Evolutionary conservation across 1,284 basidiomycete species (phyloP).

Genomic region (Cryptococcus jaspeensis): DNA sequence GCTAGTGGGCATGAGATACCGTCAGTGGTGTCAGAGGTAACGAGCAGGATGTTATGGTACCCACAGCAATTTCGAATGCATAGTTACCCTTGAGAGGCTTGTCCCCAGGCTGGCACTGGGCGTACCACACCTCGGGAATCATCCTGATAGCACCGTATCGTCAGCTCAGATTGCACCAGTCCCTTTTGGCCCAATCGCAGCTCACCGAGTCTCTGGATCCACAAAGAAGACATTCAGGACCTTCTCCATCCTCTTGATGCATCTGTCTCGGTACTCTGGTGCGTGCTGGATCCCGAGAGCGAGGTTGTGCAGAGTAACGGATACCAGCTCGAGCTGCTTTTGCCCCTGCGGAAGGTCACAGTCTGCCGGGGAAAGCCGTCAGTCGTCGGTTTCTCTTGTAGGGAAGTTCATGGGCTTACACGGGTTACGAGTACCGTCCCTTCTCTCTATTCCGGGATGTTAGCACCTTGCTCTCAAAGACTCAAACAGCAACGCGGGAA

Average conservation of each 20-base stretch:
- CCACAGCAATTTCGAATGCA: constrained; percentile 36
- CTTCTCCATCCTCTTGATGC: constrained; percentile 11
- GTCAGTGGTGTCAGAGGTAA: not conserved
- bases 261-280: constrained; percentile 7
- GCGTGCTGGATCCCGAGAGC: constrained; percentile 19
- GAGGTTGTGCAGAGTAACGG: constrained; percentile 21
- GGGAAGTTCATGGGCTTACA: constrained; percentile 15
- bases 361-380: constrained; percentile 9
- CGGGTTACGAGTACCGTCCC: constrained; percentile 39
- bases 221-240: constrained; percentile 39
- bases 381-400: not conserved
- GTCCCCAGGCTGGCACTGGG: constrained; percentile 31
- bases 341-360: constrained; percentile 32
- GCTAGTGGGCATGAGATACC: constrained; percentile 15
- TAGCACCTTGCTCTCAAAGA: not conserved
- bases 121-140: constrained; percentile 32
- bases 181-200: too few relatives aligned
- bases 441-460: constrained; percentile 18
- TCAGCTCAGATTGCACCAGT: too few relatives aligned
- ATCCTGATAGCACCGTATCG: constrained; percentile 13
- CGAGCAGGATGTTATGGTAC: constrained; percentile 4
- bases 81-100: constrained; percentile 26
- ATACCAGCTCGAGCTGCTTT: constrained; percentile 27
- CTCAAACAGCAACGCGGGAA: not conserved
- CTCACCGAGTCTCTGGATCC: constrained; percentile 26